Base-by-base conservation (phyloP, 768 basidiomycete species). In the Phylloporus sp. region DNA sequence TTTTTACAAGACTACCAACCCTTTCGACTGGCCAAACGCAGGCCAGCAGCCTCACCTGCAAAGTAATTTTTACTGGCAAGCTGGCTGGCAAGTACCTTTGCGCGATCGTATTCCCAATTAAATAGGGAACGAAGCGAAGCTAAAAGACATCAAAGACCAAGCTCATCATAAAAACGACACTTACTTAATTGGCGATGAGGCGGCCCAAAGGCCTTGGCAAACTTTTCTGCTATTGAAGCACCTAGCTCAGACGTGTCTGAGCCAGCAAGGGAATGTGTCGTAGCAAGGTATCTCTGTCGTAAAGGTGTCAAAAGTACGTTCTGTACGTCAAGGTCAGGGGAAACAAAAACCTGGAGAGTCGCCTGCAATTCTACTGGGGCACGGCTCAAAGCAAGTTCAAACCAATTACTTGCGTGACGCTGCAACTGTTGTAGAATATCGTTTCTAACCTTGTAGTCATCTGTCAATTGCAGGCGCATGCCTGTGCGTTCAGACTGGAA, bases 351-450 rank as follows among this genome's bases (percentile, higher is more conserved):
- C 80, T 95, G 93, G 48, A 99, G 73, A 1, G 91, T 92, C 0
- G 93, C 90, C 55, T 95, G 93, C 43, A 97, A 72, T 66, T 97
- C 95, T 65, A 94, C 80, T 0, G 95, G 95, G 2, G 95, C 92
- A 18, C 94, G 83, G 11, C 85, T 82, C 29, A 98, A 74, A 2
- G 91, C 93, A 35, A 92, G 72, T 50, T 88, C 84, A 52, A 99
- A 87, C 95, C 95, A 99, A 18, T 68, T 76, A 51, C 78, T 81
- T 10, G 92, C 85, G 60, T 88, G 82, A 5, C 78, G 77, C 54
- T 90, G 83, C 28, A 97, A 66, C 49, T 86, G 82, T 9, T 76
- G 75, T 11, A 94, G 78, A 58, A 97, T 91, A 35, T 92, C 86
- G 59, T 91, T 91, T 41, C 95, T 84, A 13, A 85, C 81, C 54